Evolutionary conservation across 306 rosid species (phyloP), one percentile per base, ranked within the genome.

Genomic region (Gastrolobium bilobum): DNA sequence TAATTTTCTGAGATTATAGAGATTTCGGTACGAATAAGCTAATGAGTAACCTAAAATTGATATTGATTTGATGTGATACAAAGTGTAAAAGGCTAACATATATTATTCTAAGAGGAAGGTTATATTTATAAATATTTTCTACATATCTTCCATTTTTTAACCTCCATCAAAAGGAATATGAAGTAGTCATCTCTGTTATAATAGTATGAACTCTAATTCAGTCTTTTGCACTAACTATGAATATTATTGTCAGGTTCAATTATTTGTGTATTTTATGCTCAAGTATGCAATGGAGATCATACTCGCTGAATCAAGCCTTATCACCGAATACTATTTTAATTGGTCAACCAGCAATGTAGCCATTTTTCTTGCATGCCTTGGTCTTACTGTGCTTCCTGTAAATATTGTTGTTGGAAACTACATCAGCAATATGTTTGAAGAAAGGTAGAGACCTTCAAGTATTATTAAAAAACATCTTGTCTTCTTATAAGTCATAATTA

Each of bases 251-350:
- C 87, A 94, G 98, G 98, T 94, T 84, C 99, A 95, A 71, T 50
- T 95, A 65, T 84, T 84, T 89, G 93, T 95, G 85, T 95, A 95
- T 81, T 95, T 95, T 54, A 86, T 86, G 89, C 89, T 86, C 52
- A 83, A 86, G 60, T 83, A 86, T 77, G 99, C 89, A 54, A 91
- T 95, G 94, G 99, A 95, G 92, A 79, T 95, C 60, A 76, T 95
- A 43, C 92, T 95, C 42, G 92, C 99, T 38, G 99, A 95, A 89
- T 95, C 99, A 63, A 95, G 99, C 83, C 98, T 95, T n/a, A n/a
- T 92, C 71, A 88, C 97, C 2, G 87, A 90, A 35, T 90, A 95
- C 89, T 95, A 95, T 84, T 95, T 95, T 35, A 13, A 79, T 44
- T 95, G 99, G 99, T 88, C 95, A 84, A 95, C 97, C 8, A 90